phyloP scores from a whole-genome alignment of 1,284 basidiomycete genomes.

The Thelephora terrestris region DNA sequence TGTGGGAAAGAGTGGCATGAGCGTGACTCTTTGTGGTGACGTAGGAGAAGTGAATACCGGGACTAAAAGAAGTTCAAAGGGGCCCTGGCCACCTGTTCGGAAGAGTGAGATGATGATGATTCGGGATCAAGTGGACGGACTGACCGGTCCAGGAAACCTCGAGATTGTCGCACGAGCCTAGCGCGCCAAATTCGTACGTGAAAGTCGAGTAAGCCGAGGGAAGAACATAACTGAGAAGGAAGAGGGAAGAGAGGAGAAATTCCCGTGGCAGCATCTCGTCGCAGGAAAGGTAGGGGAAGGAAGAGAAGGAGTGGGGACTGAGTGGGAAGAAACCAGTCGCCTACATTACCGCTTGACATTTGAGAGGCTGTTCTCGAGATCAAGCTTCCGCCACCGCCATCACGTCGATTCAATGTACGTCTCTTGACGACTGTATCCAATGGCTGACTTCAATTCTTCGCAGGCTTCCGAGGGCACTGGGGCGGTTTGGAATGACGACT shows the following conservation, averaged over 20 bases:
- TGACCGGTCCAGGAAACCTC: conserved; percentile 54
- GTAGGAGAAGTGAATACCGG: conserved; percentile 39
- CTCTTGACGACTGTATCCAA: no score
- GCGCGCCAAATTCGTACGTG: conserved; percentile 26
- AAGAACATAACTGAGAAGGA: conserved; percentile 15
- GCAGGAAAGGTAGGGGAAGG: conserved; percentile 13
- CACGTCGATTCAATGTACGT: no score
- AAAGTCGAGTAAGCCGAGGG: conserved; percentile 40
- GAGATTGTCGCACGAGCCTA: conserved; percentile 52
- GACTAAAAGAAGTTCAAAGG: conserved; percentile 46
- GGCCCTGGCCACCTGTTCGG: conserved; percentile 46
- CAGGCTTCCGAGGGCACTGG: no score
- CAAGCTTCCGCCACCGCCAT: no score
- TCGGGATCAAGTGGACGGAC: conserved; percentile 11
- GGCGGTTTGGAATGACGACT: no score
- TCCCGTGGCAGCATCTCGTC: conserved; percentile 13
- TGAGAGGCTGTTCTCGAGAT: no score
- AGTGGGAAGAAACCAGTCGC: not conserved
- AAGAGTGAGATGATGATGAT: conserved; percentile 2
- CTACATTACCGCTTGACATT: no score
- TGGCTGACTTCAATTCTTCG: no score
- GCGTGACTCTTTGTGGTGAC: not conserved
- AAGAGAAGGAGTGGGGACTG: conserved; percentile 6
- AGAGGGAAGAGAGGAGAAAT: conserved; percentile 14
- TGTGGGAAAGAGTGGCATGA: conserved; percentile 15